Base-by-base conservation (phyloP, 192 early-diverging fungal species). In the Umbelopsis ramanniana region DNA sequence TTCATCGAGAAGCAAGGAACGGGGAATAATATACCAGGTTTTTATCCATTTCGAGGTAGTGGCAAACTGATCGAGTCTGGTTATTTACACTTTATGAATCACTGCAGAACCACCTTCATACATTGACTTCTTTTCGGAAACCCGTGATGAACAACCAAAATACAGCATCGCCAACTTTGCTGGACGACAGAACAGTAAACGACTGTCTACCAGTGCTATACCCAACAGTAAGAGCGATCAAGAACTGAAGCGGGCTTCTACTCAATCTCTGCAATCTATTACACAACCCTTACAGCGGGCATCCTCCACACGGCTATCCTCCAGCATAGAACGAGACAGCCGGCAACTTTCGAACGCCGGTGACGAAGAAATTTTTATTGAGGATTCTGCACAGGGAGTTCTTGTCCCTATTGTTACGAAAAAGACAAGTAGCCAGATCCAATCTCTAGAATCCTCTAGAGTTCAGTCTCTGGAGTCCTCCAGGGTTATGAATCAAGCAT, bases 1-100 rank as follows among this genome's bases (percentile, higher is more conserved):
- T 92, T 92, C 53, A 90, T 94, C 45, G 74, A 84, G 35, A 78
- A 79, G 8, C 80, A 82, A 53, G 88, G 89, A 14, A 92, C 92
- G 5, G 92, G 92, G 0, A 75, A 83, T 9, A 77, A 83, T 9
- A 82, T 80, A 40, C 84, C 83, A 40, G 83, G 82, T 70, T 79
- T 69, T 23, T 68, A 43, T 3, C 14, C 6, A 14, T 2, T 26
- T 24, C 23, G 12, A 26, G 2, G 23, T 54, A 54, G 2, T 3
- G 9, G 26, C 8, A 4, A 7, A 43, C 0, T 7, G 40, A 43
- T 43, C 40, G 3, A 43, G 11, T 43, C 11, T 54, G 22, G 8
- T 24, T 12, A 22, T 54, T 3, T 24, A 12, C 7, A 14, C 33
- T 60, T 38, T 21, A 29, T 63, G 29, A n/a, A n/a, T n/a, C 8